Evolutionary conservation across 257 asterid genomes (phyloP).

Genomic region (Catharanthus roseus): DNA sequence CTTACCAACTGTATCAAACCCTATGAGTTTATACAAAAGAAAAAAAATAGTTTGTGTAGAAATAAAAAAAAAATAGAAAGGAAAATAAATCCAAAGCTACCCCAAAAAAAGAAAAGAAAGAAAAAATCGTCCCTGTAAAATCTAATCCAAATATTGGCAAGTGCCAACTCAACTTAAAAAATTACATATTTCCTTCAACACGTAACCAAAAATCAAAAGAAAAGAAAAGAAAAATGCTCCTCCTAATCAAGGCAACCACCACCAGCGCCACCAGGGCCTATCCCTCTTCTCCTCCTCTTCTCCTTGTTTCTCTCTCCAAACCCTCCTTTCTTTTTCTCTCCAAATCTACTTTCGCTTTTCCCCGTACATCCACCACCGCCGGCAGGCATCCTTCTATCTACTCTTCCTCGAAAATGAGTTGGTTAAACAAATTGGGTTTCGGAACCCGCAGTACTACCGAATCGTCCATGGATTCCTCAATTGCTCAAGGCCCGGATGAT

Average conservation of each 20-base stretch:
- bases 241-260: constrained; percentile 37
- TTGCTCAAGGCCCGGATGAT: constrained; percentile 72
- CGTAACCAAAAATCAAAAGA: neutral
- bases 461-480: constrained; percentile 42
- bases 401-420: constrained; percentile 48
- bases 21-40: too few relatives aligned
- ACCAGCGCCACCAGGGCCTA: constrained; percentile 24
- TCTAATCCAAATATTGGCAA: neutral
- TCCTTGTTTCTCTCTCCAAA: constrained; percentile 29
- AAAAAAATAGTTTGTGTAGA: too few relatives aligned
- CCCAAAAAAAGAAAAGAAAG: too few relatives aligned
- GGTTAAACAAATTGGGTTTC: constrained; percentile 73
- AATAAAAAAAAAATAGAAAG: too few relatives aligned
- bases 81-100: too few relatives aligned
- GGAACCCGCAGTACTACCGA: constrained; percentile 56
- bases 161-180: neutral
- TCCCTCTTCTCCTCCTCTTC: constrained; percentile 32
- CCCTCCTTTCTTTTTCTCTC: constrained; percentile 28
- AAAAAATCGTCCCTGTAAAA: too few relatives aligned
- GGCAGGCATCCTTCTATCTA: constrained; percentile 22
- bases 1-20: too few relatives aligned
- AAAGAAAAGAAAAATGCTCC: constrained; percentile 30
- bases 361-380: constrained; percentile 16
- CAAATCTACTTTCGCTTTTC: constrained; percentile 29
- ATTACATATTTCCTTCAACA: neutral